Evolutionary conservation across 2,329 filamentous ascomycete species (phyloP).

Genomic region (Ampelomyces quisqualis): DNA sequence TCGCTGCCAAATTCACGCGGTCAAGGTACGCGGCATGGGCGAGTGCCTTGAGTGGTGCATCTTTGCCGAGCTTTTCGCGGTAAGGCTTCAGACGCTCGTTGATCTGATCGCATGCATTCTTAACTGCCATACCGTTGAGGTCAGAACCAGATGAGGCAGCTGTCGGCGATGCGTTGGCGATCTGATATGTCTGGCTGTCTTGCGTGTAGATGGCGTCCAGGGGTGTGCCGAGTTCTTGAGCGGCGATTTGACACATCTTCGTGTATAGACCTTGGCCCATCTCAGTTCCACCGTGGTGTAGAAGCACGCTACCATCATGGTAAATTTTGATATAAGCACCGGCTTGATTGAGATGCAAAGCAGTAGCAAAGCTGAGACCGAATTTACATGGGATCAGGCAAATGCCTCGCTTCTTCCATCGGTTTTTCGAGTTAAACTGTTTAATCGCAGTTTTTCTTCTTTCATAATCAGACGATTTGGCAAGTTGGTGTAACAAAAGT

Average conservation of each 20-base stretch:
- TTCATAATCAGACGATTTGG: conserved; percentile 70
- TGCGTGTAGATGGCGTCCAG: conserved; percentile 79
- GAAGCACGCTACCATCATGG: conserved; percentile 85
- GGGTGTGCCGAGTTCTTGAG: conserved; percentile 82
- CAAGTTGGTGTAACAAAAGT: conserved; percentile 83
- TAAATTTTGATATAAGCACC: conserved; percentile 93
- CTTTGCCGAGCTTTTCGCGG: conserved; percentile 73
- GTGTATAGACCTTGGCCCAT: conserved; percentile 97
- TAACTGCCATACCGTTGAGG: conserved; percentile 90
- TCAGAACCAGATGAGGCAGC: conserved; percentile 92
- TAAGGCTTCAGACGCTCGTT: conserved; percentile 85
- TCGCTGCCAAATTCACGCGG: conserved; percentile 88
- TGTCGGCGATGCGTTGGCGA: conserved; percentile 88
- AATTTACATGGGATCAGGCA: conserved; percentile 93
- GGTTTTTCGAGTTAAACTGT: conserved; percentile 77
- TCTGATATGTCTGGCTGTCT: conserved; percentile 83
- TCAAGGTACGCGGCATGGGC: conserved; percentile 92
- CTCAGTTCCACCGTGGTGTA: conserved; percentile 92
- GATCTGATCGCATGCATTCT: conserved; percentile 84
- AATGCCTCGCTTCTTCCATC: conserved; percentile 88
- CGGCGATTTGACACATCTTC: conserved; percentile 93
- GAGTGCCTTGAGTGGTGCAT: conserved; percentile 79
- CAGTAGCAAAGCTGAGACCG: conserved; percentile 86
- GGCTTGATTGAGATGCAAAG: conserved; percentile 90
- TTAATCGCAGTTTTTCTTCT: conserved; percentile 67